Percentiles rank a stretch among this genome's conserved stretches.
These are phyloP conservation scores for Blastobotrys arbuscula DNA, from an alignment of 1,139 yeast species.

Conservation along the genomic window DNA sequence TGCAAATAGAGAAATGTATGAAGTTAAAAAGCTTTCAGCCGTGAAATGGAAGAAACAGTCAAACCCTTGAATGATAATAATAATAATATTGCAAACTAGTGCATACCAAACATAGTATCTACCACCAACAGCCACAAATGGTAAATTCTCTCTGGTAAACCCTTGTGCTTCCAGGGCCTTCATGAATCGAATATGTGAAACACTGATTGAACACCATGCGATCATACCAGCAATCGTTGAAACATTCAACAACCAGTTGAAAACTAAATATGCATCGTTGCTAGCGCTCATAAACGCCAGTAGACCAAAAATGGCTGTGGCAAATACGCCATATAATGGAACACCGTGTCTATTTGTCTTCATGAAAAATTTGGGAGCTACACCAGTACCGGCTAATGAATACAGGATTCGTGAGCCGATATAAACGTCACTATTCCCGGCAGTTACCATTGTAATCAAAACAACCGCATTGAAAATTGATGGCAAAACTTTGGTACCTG, in stretches of 20 bases:
- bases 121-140: conserved; percentile 44
- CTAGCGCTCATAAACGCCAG: conserved; percentile 55
- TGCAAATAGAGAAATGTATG: conserved; percentile 59
- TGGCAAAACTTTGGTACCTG: conserved; percentile 63
- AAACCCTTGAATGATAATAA: conserved; percentile 61
- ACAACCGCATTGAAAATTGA: conserved; percentile 58
- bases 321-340: conserved; percentile 47
- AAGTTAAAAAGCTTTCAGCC: conserved; percentile 55
- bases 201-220: conserved; percentile 59
- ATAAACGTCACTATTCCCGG: conserved; percentile 67
- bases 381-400: conserved; percentile 55
- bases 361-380: conserved; percentile 44
- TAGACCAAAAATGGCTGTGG: conserved; percentile 45
- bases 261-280: conserved; percentile 55
- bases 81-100: conserved; percentile 47
- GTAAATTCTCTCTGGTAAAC: conserved; percentile 48
- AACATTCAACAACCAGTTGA: conserved; percentile 68
- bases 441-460: conserved; percentile 60
- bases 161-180: conserved; percentile 57
- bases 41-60: conserved; percentile 58
- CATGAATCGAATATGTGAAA: conserved; percentile 61
- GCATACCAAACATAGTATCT: conserved; percentile 27
- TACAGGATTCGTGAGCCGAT: conserved; percentile 55
- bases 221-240: conserved; percentile 77
- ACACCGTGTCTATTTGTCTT: conserved; percentile 51